These are phyloP conservation scores for Triticum turgidum DNA, from an alignment of 176 grass and related monocot species.

Conservation along the genomic window DNA sequence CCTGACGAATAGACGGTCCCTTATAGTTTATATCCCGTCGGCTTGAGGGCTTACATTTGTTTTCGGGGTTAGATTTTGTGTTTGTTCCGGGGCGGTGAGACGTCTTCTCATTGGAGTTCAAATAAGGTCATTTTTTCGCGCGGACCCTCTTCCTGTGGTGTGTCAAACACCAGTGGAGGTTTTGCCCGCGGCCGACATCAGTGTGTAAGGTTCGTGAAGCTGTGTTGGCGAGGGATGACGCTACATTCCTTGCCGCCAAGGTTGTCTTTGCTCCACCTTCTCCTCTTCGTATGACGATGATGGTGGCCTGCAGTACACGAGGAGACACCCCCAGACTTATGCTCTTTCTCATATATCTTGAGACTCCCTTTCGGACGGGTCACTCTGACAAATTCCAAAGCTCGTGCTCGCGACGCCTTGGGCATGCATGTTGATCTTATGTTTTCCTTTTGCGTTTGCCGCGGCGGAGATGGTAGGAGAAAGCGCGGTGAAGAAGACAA, in stretches of 20 bases:
- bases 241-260: background rate
- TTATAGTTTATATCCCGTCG: no score
- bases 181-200: no score
- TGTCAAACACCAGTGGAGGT: no score
- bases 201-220: background rate
- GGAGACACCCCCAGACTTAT: accelerated
- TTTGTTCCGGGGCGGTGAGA: no score
- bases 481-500: background rate
- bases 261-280: background rate
- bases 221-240: background rate
- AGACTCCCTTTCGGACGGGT: background rate
- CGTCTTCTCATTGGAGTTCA: no score
- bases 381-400: background rate
- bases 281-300: background rate
- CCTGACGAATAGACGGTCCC: no score
- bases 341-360: background rate
- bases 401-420: background rate
- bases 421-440: background rate
- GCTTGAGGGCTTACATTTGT: no score
- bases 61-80: no score
- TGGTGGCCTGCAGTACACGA: background rate
- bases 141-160: no score
- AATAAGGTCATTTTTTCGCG: no score
- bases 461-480: background rate
- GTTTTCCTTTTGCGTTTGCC: background rate